phyloP scores from a whole-genome alignment of 2,329 filamentous ascomycete genomes.

The Venturia asperata region DNA sequence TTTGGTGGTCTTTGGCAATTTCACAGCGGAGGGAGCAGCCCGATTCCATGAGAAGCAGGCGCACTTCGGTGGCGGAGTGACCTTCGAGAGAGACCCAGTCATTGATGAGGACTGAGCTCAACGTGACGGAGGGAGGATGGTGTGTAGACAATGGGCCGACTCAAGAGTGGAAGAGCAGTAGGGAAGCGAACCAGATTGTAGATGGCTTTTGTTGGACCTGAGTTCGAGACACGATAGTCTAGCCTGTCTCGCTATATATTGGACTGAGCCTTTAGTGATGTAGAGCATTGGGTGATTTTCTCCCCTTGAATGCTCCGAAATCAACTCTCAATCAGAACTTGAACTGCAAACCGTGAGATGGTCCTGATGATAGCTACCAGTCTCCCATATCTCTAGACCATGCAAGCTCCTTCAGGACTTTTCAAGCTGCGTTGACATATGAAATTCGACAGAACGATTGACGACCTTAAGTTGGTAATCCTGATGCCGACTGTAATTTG shows the following conservation, averaged over 20 bases:
- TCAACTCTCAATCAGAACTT: background rate
- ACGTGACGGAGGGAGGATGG: background rate
- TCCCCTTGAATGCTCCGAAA: background rate
- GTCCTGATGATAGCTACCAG: background rate
- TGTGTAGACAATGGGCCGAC: background rate
- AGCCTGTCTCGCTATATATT: background rate
- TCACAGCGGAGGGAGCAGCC: background rate
- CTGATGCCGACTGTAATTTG: background rate
- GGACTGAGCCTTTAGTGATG: background rate
- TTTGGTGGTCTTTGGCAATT: background rate
- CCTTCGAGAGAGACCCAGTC: background rate
- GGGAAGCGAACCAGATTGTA: background rate
- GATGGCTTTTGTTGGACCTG: background rate
- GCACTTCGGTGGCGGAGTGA: background rate
- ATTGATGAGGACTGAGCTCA: background rate
- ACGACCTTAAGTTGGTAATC: background rate
- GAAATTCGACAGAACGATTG: background rate
- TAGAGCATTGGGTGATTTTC: background rate
- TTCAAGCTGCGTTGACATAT: background rate
- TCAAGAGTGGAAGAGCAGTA: background rate
- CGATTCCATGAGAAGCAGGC: background rate
- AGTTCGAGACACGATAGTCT: background rate
- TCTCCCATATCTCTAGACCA: background rate
- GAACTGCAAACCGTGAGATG: background rate
- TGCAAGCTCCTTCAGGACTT: background rate